A percentile compares a stretch with the other conserved stretches of the same genome.
These are phyloP conservation scores for Pleurostoma richardsiae DNA, from an alignment of 2,329 filamentous ascomycete species.

Conservation along the genomic window DNA sequence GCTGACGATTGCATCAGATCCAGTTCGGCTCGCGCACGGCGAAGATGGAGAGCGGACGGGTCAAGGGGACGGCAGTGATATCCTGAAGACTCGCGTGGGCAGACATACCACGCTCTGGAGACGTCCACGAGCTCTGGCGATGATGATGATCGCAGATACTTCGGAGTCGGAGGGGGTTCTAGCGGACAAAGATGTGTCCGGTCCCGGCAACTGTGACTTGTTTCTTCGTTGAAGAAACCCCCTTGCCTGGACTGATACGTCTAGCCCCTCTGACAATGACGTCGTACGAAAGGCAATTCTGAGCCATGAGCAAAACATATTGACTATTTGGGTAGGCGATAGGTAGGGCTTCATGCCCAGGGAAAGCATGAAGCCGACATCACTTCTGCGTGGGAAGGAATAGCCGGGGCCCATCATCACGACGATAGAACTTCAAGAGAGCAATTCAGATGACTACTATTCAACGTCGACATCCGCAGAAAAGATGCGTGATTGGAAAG, in stretches of 20 bases:
- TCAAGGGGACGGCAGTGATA: constrained; percentile 63
- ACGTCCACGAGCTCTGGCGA: constrained; percentile 29
- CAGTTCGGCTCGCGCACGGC: constrained; percentile 80
- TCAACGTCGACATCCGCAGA: too few species aligned
- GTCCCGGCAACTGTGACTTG: constrained; percentile 29
- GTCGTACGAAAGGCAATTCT: constrained; percentile 30
- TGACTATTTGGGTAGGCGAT: too few species aligned
- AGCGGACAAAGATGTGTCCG: constrained; percentile 6
- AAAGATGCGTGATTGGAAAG: too few species aligned
- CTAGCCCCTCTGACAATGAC: constrained; percentile 22
- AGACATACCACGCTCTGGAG: too few species aligned
- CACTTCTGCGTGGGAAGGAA: too few species aligned
- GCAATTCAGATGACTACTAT: too few species aligned
- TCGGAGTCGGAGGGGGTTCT: constrained; percentile 48
- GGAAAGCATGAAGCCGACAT: too few species aligned
- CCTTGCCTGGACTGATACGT: constrained; percentile 19
- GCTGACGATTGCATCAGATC: constrained; percentile 42
- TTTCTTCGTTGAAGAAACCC: constrained; percentile 45
- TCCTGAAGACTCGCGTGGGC: constrained; percentile 23
- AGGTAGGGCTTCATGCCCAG: too few species aligned
- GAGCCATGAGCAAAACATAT: constrained; percentile 16
- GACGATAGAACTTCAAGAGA: too few species aligned
- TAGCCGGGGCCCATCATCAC: too few species aligned
- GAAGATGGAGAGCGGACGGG: constrained; percentile 69
- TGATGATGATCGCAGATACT: constrained; percentile 75